Evolutionary conservation across 192 early-diverging fungal genomes (phyloP).

Genomic region (Coemansia guatemalensis): DNA sequence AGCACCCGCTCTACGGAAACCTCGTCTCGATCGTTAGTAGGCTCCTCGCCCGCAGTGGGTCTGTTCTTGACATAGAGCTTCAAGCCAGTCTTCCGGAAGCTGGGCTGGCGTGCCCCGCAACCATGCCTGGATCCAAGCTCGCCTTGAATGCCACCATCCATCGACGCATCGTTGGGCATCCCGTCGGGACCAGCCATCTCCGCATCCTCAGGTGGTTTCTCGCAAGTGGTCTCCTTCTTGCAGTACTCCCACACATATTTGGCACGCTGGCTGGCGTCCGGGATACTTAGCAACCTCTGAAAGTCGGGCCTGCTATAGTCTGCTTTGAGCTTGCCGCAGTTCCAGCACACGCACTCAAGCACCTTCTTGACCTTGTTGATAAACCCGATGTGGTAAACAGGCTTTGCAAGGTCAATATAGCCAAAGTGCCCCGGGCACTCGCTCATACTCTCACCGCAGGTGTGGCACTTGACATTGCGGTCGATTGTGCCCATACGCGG

Average conservation of each 20-base stretch:
- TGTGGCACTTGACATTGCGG: constrained; percentile 95
- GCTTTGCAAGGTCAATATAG: constrained; percentile 93
- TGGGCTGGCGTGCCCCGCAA: constrained; percentile 83
- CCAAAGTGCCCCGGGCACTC: constrained; percentile 99
- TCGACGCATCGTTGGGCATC: constrained; percentile 4
- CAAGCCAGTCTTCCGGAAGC: constrained; percentile 76
- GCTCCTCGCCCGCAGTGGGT: constrained; percentile 26
- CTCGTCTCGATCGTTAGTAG: constrained; percentile 56
- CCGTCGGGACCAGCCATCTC: constrained; percentile 14
- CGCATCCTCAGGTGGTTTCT: constrained; percentile 63
- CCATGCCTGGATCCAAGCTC: constrained; percentile 68
- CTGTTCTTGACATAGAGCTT: constrained; percentile 57
- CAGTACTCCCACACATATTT: constrained; percentile 86
- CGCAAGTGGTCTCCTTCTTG: constrained; percentile 82
- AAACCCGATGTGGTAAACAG: constrained; percentile 94
- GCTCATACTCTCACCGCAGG: constrained; percentile 92
- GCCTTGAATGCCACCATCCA: constrained; percentile 22
- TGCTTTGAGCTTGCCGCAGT: constrained; percentile 91
- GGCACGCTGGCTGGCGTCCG: constrained; percentile 71
- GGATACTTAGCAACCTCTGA: constrained; percentile 60
- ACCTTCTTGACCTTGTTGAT: constrained; percentile 94
- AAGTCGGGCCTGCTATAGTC: constrained; percentile 73
- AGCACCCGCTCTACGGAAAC: constrained; percentile 75
- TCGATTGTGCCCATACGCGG: constrained; percentile 97
- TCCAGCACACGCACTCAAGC: constrained; percentile 93